Evolutionary conservation across 441 rosid species (phyloP), one percentile per base, ranked within the genome.

Genomic region (Viola pubescens): DNA sequence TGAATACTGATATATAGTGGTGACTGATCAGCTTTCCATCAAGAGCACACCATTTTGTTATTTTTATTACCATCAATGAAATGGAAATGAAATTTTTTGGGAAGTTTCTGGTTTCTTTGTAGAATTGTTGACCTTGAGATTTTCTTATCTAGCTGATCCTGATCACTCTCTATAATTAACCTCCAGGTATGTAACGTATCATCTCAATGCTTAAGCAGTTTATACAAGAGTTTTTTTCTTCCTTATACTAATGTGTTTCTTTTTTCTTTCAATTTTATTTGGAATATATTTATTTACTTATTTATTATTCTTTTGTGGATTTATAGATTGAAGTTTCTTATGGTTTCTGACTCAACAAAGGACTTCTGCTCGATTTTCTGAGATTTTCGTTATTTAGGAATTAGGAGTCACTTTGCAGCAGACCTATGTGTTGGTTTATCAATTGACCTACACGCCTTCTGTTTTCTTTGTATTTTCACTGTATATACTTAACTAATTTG

Each of bases 1-100:
- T 66, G 74, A 65, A 59, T 73, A 66, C 63, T 43, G 72, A 16
- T 26, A 59, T 66, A 65, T 42, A 66, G 38, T 42, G 73, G 65
- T 49, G 67, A 66, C 59, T 59, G 43, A 54, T 61, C 34, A 39
- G 38, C 14, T 72, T 61, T 64, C 41, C 48, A 44, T 61, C 13
- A 45, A 41, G 26, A 56, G 55, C 60, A 67, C 54, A 52, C 59
- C 62, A 47, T 58, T 54, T 52, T 54, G 49, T 46, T 3, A 8
- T 12, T 4, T 46, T 46, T 46, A 12, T 70, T 42, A 64, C 62
- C 43, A 66, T 61, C 49, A 60, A 37, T 63, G 69, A 10, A 46
- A 45, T 48, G 71, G 54, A 66, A 58, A 55, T 62, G 49, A 52
- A 48, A 51, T 69, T 66, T 68, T 72, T 72, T 56, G 56, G 56